These are phyloP conservation scores for Daphne laureola DNA, from an alignment of 441 rosid species.

Conservation along the genomic window DNA sequence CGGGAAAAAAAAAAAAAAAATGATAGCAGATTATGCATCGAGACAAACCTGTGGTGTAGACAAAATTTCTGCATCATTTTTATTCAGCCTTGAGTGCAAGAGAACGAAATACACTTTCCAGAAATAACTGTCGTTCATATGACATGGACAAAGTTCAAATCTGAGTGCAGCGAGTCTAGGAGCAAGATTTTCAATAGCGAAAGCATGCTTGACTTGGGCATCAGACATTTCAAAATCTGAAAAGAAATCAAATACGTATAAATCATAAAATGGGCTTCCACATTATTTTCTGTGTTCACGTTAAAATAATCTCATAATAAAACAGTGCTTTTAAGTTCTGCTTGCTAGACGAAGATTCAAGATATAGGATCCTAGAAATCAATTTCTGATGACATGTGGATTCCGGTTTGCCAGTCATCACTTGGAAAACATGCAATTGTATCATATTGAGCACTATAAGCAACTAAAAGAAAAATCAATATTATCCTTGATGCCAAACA, in stretches of 20 bases:
- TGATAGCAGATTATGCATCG: neutral
- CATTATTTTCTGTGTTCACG: too few relatives aligned
- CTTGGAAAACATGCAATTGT: too few relatives aligned
- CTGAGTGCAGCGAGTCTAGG: constrained; percentile 61
- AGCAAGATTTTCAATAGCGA: constrained; percentile 49
- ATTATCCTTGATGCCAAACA: too few relatives aligned
- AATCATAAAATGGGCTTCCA: neutral
- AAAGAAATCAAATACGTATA: constrained; percentile 12
- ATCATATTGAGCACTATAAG: too few relatives aligned
- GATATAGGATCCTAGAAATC: too few relatives aligned
- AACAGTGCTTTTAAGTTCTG: too few relatives aligned
- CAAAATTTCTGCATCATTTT: constrained; percentile 50
- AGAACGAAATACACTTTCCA: constrained; percentile 82
- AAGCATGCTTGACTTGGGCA: constrained; percentile 49
- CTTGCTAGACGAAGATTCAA: too few relatives aligned
- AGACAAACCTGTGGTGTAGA: constrained; percentile 48
- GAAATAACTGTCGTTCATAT: constrained; percentile 59
- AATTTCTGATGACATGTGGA: too few relatives aligned
- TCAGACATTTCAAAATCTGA: constrained; percentile 55
- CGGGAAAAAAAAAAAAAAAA: too few relatives aligned
- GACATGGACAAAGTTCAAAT: constrained; percentile 64
- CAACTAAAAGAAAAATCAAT: too few relatives aligned
- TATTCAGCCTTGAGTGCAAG: constrained; percentile 57
- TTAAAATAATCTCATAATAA: too few relatives aligned
- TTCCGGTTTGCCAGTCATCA: too few relatives aligned